phyloP scores from a whole-genome alignment of 176 grass and related monocot genomes.

The Ananas comosus region DNA sequence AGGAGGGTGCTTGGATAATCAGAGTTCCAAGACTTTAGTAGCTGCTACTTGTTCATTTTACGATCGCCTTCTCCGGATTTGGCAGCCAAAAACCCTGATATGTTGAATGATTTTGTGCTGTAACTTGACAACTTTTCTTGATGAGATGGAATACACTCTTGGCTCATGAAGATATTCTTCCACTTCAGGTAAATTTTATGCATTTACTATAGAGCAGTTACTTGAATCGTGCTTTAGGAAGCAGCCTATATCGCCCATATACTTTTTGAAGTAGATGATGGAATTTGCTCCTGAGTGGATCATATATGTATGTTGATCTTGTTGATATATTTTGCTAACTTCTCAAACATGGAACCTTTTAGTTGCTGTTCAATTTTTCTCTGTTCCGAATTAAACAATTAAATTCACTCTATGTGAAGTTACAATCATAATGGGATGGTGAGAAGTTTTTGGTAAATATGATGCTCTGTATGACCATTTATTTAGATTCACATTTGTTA shows the following conservation, averaged over 20 bases:
- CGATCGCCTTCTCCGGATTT: slow-evolving; percentile 63
- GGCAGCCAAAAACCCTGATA: slow-evolving; percentile 45
- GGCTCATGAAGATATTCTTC: background rate
- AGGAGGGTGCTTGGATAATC: slow-evolving; percentile 22
- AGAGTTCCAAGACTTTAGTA: slow-evolving; percentile 28
- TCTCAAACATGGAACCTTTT: background rate
- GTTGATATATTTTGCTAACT: background rate
- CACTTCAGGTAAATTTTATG: background rate
- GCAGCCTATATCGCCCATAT: background rate
- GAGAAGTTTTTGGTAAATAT: too few species aligned
- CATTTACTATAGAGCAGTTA: background rate
- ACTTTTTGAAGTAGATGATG: background rate
- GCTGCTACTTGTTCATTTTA: slow-evolving; percentile 88
- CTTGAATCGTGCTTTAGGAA: background rate
- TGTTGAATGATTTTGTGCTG: background rate
- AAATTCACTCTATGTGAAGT: too few species aligned
- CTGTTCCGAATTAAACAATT: background rate
- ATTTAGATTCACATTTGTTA: too few species aligned
- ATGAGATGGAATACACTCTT: background rate
- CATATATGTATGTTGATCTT: background rate
- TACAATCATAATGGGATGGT: too few species aligned
- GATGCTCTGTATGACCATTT: too few species aligned
- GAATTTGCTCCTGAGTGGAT: background rate
- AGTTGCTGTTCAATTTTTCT: background rate
- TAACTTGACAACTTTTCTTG: background rate